Evolutionary conservation across 1,139 yeast species (phyloP).

Genomic region (Blastobotrys illinoisensis): DNA sequence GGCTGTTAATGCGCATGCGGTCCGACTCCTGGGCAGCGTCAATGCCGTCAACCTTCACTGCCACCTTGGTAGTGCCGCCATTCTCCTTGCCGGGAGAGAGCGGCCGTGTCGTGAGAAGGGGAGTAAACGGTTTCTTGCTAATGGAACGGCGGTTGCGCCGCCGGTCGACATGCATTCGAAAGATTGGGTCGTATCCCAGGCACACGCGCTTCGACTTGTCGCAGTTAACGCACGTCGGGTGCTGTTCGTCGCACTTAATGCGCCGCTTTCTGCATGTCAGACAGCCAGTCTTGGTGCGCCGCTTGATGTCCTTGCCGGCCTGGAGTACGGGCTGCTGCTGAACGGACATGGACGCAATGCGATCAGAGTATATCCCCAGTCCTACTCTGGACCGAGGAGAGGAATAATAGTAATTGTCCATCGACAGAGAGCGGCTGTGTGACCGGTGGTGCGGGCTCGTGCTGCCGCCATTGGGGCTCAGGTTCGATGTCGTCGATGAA

Average conservation of each 20-base stretch:
- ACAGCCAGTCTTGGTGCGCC: conserved; percentile 68
- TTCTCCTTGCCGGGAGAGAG: background rate
- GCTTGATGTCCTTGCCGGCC: conserved; percentile 28
- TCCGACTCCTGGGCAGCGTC: conserved; percentile 1
- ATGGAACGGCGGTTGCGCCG: conserved; percentile 12
- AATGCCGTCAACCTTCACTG: background rate
- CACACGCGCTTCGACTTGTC: conserved; percentile 65
- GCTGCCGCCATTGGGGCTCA: background rate
- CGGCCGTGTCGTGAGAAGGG: background rate
- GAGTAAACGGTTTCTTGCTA: conserved; percentile 2
- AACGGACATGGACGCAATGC: background rate
- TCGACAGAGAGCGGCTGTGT: background rate
- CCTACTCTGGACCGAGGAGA: conserved; percentile 7
- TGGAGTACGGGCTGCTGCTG: conserved; percentile 16
- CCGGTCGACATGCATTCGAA: conserved; percentile 21
- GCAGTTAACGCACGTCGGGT: conserved; percentile 70
- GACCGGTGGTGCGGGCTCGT: conserved; percentile 4
- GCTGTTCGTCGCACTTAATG: conserved; percentile 66
- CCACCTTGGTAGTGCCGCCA: conserved; percentile 5
- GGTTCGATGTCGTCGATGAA: background rate
- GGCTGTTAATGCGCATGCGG: conserved; percentile 26
- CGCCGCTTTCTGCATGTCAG: conserved; percentile 66
- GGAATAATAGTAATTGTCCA: conserved; percentile 1
- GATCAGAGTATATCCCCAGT: conserved; percentile 7
- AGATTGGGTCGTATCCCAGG: conserved; percentile 51